Evolutionary conservation across 2,329 filamentous ascomycete species (phyloP).

Genomic region (Beauveria caledonica): DNA sequence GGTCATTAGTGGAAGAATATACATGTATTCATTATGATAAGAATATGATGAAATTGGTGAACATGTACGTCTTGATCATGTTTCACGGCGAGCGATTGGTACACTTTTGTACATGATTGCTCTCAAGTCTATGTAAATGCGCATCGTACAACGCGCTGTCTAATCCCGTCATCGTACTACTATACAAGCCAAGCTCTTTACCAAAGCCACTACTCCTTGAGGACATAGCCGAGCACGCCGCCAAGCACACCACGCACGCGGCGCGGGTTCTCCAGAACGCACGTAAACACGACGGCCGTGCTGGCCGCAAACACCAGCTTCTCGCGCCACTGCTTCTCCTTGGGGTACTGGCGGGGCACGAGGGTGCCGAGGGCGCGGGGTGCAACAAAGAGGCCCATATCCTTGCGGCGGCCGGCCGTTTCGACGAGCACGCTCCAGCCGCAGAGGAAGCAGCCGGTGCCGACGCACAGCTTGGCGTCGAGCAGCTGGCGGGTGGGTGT

Average conservation of each 20-base stretch:
- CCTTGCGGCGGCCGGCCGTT: constrained; percentile 54
- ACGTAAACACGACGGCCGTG: constrained; percentile 62
- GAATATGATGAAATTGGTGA: background rate
- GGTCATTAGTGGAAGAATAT: background rate
- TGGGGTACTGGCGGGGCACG: constrained; percentile 59
- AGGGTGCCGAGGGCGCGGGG: constrained; percentile 69
- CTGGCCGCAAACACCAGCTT: constrained; percentile 57
- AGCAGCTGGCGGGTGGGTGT: constrained; percentile 39
- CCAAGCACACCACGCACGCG: constrained; percentile 64
- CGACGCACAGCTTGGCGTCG: constrained; percentile 60
- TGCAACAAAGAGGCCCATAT: constrained; percentile 73
- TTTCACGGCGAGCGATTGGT: background rate
- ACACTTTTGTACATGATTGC: background rate
- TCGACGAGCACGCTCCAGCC: constrained; percentile 78
- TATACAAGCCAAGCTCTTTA: background rate
- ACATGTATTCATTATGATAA: background rate
- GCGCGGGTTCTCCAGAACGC: constrained; percentile 51
- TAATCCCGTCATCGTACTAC: background rate
- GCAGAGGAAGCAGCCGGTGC: constrained; percentile 63
- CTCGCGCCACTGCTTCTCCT: constrained; percentile 59
- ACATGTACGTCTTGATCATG: background rate
- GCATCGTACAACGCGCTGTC: background rate
- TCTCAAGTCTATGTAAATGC: background rate
- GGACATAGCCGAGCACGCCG: constrained; percentile 44
- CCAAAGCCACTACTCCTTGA: constrained; percentile 21